Evolutionary conservation across 257 asterid species (phyloP).

Genomic region (Nicotiana obtusifolia): DNA sequence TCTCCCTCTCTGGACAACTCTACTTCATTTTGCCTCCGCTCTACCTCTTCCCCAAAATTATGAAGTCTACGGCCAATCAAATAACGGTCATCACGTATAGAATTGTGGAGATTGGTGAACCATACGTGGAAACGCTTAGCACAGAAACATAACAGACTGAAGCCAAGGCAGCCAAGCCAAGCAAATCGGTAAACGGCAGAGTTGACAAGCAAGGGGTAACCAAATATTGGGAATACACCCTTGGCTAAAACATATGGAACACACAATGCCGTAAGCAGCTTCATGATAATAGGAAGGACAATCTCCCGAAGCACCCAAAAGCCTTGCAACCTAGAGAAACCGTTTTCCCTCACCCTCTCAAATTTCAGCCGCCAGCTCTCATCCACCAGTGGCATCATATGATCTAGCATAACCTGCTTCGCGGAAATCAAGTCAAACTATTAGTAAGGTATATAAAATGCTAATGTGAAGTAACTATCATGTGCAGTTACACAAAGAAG

Average conservation of each 20-base stretch:
- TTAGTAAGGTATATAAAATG: background rate
- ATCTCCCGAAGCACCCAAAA: slow-evolving; percentile 86
- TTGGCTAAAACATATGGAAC: slow-evolving; percentile 86
- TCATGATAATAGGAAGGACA: slow-evolving; percentile 79
- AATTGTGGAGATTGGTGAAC: slow-evolving; percentile 94
- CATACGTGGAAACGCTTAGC: slow-evolving; percentile 89
- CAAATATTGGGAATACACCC: slow-evolving; percentile 80
- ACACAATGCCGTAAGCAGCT: slow-evolving; percentile 86
- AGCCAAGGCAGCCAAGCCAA: slow-evolving; percentile 88
- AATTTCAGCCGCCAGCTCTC: slow-evolving; percentile 89
- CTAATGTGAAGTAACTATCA: background rate
- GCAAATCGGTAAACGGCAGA: slow-evolving; percentile 91
- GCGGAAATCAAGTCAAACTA: slow-evolving; percentile 7
- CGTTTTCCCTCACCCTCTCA: slow-evolving; percentile 89
- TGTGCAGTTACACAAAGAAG: background rate
- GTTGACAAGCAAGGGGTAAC: slow-evolving; percentile 85
- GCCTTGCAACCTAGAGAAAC: slow-evolving; percentile 94
- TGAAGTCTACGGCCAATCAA: slow-evolving; percentile 92
- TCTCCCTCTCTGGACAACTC: slow-evolving; percentile 24
- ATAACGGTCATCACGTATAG: slow-evolving; percentile 93
- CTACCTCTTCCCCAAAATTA: slow-evolving; percentile 58
- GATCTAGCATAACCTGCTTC: slow-evolving; percentile 85
- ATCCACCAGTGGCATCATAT: slow-evolving; percentile 89
- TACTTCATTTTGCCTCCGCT: slow-evolving; percentile 21
- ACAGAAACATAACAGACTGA: slow-evolving; percentile 65